Evolutionary conservation across 805 yeast genomes (phyloP).

Genomic region (Spathaspora arborariae): DNA sequence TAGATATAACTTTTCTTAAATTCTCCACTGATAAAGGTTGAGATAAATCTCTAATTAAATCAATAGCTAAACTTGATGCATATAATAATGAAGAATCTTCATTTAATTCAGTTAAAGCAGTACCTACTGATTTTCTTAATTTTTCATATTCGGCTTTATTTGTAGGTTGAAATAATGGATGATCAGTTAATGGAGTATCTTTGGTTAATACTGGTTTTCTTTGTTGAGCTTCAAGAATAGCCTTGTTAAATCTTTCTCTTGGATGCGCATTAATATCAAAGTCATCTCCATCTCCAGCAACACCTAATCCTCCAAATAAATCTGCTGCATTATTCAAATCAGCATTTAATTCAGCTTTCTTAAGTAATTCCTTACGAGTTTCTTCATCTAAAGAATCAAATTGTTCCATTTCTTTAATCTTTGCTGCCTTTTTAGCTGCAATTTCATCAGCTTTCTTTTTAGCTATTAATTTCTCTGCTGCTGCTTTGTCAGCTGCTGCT

Average conservation of each 20-base stretch:
- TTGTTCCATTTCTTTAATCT: slow-evolving; percentile 40
- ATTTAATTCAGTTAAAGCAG: slow-evolving; percentile 31
- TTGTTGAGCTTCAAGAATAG: slow-evolving; percentile 33
- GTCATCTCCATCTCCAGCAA: slow-evolving; percentile 30
- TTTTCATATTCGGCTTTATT: slow-evolving; percentile 66
- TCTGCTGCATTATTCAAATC: slow-evolving; percentile 94
- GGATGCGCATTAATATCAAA: slow-evolving; percentile 47
- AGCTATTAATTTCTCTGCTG: slow-evolving; percentile 42
- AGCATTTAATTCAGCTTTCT: slow-evolving; percentile 74
- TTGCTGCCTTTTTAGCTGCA: slow-evolving; percentile 44
- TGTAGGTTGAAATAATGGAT: slow-evolving; percentile 82
- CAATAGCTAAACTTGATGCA: slow-evolving; percentile 73
- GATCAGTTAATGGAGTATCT: slow-evolving; percentile 65
- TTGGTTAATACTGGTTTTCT: slow-evolving; percentile 36
- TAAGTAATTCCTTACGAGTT: slow-evolving; percentile 71
- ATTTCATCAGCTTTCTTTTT: slow-evolving; percentile 42
- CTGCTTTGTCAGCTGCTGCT: slow-evolving; percentile 38
- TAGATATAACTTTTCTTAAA: slow-evolving; percentile 79
- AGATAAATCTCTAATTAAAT: slow-evolving; percentile 78
- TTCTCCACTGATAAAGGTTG: slow-evolving; percentile 80
- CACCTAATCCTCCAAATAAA: slow-evolving; percentile 71
- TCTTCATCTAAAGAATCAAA: slow-evolving; percentile 68
- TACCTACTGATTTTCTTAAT: slow-evolving; percentile 35
- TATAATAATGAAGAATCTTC: slow-evolving; percentile 64
- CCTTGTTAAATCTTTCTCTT: slow-evolving; percentile 46